These are phyloP conservation scores for Talaromyces adpressus DNA, from an alignment of 495 filamentous ascomycete genomes.

Conservation along the genomic window DNA sequence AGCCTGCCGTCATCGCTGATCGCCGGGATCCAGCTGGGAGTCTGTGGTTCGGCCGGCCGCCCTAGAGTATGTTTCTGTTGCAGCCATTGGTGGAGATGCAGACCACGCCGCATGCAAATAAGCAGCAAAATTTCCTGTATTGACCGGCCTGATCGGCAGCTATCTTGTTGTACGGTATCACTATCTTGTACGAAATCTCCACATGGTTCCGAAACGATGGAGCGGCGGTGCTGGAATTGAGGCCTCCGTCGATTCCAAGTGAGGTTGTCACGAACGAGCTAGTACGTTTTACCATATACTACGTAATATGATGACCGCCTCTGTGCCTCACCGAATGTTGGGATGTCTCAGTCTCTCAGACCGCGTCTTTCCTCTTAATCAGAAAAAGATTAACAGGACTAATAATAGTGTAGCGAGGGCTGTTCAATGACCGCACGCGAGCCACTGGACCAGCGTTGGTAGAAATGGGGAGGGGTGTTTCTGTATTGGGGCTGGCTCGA, in stretches of 20 bases:
- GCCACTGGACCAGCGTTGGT: neutral
- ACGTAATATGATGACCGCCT: neutral
- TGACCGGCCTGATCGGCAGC: neutral
- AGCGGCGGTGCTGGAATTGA: conserved; percentile 1
- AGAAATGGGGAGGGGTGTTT: neutral
- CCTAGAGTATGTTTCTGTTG: neutral
- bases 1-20: neutral
- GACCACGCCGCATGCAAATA: neutral
- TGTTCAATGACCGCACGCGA: neutral
- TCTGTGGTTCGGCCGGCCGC: neutral
- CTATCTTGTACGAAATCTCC: conserved; percentile 1
- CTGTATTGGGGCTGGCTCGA: neutral
- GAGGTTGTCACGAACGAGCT: neutral
- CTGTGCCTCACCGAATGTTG: neutral
- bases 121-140: neutral
- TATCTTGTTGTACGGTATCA: neutral
- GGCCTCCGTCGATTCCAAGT: neutral
- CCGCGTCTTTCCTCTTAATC: neutral
- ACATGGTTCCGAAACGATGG: neutral
- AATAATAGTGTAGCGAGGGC: neutral
- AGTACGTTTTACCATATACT: neutral
- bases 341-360: neutral
- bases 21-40: neutral
- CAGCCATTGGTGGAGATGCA: neutral
- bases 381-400: neutral